Base-by-base conservation (phyloP, 441 rosid genomes). In the Erodium trifolium region DNA sequence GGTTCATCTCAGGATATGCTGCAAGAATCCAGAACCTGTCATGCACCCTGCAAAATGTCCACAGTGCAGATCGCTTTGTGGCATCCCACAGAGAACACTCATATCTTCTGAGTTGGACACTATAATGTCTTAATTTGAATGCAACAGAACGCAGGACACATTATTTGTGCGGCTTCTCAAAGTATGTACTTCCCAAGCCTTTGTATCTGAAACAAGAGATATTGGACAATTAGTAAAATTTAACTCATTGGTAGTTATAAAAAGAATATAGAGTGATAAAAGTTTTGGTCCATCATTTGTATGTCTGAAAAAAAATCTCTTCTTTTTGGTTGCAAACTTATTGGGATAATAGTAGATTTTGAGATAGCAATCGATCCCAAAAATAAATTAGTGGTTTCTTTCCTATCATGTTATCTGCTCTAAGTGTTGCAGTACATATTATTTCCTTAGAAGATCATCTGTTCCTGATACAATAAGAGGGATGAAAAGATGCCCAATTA, bases 401-500 rank as follows among this genome's bases (percentile, higher is more conserved):
- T 31, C 34, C 34, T 31, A 31, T 31, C 34, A 31, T 31, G 34
- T 31, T 31, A 31, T 31, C 34, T 2, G 34, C 34, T 31, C 34
- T 1, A 31, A 31, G 34, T 31, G 34, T 31, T 31, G 34, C 34
- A 31, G 34, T 31, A 31, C 34, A 31, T 31, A 31, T 31, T 31
- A 31, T 31, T 31, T 31, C 34, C 34, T 31, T 31, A 31, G 34
- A 31, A 92, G 91, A 70, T 91, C 97, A 82, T 92, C 91, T 19
- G 96, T 92, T 63, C 96, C 96, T 0, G 97, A 92, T 75, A 89
- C 97, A 39, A 92, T 88, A 65, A 92, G 80, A 66, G 16, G 96
- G 98, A 75, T 92, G 98, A 78, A 92, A 92, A 65, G 98, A 68
- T 76, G 98, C 96, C 97, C 96, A 92, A 78, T 89, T 91, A 17